Base-by-base conservation (phyloP, 1,284 basidiomycete species). In the Heterobasidion irregulare region DNA sequence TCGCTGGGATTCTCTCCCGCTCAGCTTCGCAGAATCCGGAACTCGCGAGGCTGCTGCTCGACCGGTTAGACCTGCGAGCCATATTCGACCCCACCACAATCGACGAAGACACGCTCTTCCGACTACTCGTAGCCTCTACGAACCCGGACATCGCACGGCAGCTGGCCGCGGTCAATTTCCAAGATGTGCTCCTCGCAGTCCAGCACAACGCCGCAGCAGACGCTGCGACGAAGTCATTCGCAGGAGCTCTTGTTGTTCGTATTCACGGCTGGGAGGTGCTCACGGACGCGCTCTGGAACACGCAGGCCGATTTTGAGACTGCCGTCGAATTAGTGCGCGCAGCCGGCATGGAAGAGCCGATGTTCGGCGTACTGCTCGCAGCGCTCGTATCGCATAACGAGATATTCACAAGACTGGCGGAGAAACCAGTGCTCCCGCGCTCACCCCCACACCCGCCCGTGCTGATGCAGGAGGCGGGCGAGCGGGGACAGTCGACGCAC, bases 281-380 rank as follows among this genome's bases (percentile, higher is more conserved):
- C 12, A 79, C 83, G 62, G 78, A 85, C 47, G 76, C 80, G 0
- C 69, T 89, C 3, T 73, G 72, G 1, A 80, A 82, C 59, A 68
- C 74, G 0, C 69, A 74, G 19, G 77, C 75, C 0, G 76, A 85
- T 57, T 82, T 83, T 61, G 55, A 61, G 1, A 65, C 65, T 7
- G 75, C 80, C 8, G 74, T 73, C 12, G 64, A 59, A 4, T 74
- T 83, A 62, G 65, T 89, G 16, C 78, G 75, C 57, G 82, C 87
- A 41, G 69, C 87, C 16, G 77, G 79, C 8, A 67, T 72, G 1
- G 82, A 84, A 50, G 87, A 89, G 61, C 75, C 79, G 53, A 77
- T 84, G 0, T 75, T 86, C 56, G 87, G 86, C 3, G 80, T 84
- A 47, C 87, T 84, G 82, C 69, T 90, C 6, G 78, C 79, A 55